Evolutionary conservation across 129 eudicot species (phyloP).

Genomic region (Arctium minus): DNA sequence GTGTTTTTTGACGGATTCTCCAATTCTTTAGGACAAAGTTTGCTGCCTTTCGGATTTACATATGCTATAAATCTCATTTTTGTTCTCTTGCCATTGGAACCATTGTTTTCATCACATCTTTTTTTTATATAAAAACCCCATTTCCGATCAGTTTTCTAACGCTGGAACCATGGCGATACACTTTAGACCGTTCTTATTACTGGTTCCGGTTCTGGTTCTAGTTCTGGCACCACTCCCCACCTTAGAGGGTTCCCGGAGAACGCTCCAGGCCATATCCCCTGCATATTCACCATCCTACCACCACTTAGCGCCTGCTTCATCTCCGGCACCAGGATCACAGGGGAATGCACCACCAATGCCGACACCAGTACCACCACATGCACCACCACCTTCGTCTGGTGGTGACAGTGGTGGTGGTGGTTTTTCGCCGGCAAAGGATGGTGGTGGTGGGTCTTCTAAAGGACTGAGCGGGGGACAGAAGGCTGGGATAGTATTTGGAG

Average conservation of each 20-base stretch:
- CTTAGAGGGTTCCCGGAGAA: slow-evolving; percentile 13
- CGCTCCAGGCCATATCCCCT: slow-evolving; percentile 6
- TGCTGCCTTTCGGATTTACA: slow-evolving; percentile 10
- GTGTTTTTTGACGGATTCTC: slow-evolving; percentile 15
- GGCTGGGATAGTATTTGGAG: slow-evolving; percentile 49
- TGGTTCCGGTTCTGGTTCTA: slow-evolving; percentile 10
- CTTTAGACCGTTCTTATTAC: slow-evolving; percentile 4
- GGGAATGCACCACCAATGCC: neutral
- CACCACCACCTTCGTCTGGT: slow-evolving; percentile 13
- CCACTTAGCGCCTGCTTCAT: neutral
- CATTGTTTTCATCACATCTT: slow-evolving; percentile 31
- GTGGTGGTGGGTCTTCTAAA: slow-evolving; percentile 19
- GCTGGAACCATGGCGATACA: slow-evolving; percentile 16
- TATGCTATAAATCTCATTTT: neutral
- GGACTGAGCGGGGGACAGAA: slow-evolving; percentile 48
- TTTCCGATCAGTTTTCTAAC: slow-evolving; percentile 9
- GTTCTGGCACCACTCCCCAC: slow-evolving; percentile 19
- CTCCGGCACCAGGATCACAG: neutral
- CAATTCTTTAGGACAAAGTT: slow-evolving; percentile 1
- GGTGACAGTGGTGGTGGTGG: slow-evolving; percentile 1
- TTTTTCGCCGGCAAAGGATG: neutral
- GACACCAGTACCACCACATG: neutral
- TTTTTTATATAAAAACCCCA: neutral
- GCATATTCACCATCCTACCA: neutral
- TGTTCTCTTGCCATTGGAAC: slow-evolving; percentile 3